Evolutionary conservation across 2,329 filamentous ascomycete species (phyloP).

Genomic region (Ceratocystis variospora): DNA sequence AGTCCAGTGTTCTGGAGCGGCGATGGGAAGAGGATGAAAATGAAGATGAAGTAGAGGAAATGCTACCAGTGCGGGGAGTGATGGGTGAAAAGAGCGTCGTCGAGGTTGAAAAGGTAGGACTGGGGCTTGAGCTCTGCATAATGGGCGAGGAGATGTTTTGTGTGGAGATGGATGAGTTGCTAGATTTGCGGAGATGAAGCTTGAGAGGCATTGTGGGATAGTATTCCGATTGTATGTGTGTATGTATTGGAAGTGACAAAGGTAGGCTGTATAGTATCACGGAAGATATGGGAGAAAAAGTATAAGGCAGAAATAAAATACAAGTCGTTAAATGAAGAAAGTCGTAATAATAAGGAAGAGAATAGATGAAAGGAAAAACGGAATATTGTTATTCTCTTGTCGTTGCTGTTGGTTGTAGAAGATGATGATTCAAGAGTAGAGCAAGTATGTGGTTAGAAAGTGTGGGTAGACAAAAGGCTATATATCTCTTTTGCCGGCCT

Average conservation of each 20-base stretch:
- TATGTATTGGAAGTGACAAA: neutral
- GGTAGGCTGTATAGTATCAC: neutral
- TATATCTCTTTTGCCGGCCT: neutral
- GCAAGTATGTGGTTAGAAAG: neutral
- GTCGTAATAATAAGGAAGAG: neutral
- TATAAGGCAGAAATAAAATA: neutral
- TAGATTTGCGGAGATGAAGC: slow-evolving; percentile 16
- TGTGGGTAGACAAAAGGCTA: slow-evolving; percentile 1
- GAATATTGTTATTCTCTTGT: neutral
- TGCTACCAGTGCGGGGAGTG: neutral
- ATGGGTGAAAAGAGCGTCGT: slow-evolving; percentile 2
- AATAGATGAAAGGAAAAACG: neutral
- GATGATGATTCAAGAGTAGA: neutral
- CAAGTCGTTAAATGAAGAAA: neutral
- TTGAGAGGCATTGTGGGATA: slow-evolving; percentile 14
- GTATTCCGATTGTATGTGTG: neutral
- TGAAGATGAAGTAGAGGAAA: neutral
- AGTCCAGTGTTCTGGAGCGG: slow-evolving; percentile 18
- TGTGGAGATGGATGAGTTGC: slow-evolving; percentile 11
- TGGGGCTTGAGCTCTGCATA: slow-evolving; percentile 11
- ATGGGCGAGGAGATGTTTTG: slow-evolving; percentile 14
- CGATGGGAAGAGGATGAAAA: slow-evolving; percentile 13
- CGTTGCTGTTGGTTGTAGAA: neutral
- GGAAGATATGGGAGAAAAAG: neutral
- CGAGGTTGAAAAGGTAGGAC: slow-evolving; percentile 10